phyloP scores from a whole-genome alignment of 805 yeast genomes.

The Myxozyma mucilagina region DNA sequence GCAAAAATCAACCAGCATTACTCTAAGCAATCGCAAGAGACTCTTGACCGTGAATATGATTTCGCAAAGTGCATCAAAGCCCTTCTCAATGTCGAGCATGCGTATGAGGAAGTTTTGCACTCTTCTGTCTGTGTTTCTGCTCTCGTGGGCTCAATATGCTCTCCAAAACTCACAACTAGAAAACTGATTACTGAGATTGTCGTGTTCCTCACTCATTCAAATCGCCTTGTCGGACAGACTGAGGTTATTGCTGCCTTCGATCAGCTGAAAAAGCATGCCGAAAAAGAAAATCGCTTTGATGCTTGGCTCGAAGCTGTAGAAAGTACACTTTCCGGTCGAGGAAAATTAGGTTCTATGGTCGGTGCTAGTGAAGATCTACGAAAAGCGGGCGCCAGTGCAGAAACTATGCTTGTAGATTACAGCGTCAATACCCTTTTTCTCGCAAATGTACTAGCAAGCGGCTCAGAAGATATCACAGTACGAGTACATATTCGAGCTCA shows the following conservation, averaged over 20 bases:
- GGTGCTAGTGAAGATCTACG: constrained; percentile 87
- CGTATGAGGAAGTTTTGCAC: constrained; percentile 55
- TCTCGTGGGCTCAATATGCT: constrained; percentile 68
- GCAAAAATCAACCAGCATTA: constrained; percentile 50
- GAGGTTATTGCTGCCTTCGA: constrained; percentile 58
- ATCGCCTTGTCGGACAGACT: constrained; percentile 51
- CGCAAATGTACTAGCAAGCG: constrained; percentile 56
- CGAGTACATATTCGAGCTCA: constrained; percentile 62
- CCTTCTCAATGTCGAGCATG: constrained; percentile 59
- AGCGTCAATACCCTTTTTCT: constrained; percentile 68
- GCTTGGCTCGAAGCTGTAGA: constrained; percentile 71
- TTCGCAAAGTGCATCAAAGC: constrained; percentile 78
- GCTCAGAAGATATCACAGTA: constrained; percentile 38
- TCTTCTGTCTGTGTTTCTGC: constrained; percentile 55
- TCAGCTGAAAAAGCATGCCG: constrained; percentile 45
- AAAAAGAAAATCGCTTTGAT: constrained; percentile 55
- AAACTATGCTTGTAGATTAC: constrained; percentile 68
- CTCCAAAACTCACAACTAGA: constrained; percentile 74
- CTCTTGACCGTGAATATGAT: constrained; percentile 69
- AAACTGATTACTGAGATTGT: constrained; percentile 78
- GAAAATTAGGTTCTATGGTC: constrained; percentile 84
- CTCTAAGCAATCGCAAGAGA: constrained; percentile 42
- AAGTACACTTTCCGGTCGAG: constrained; percentile 76
- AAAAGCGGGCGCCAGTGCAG: constrained; percentile 52
- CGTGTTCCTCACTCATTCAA: constrained; percentile 53